Conservation (phyloP, 2,329 filamentous ascomycete genomes). For the Botrytis paeoniae region DNA sequence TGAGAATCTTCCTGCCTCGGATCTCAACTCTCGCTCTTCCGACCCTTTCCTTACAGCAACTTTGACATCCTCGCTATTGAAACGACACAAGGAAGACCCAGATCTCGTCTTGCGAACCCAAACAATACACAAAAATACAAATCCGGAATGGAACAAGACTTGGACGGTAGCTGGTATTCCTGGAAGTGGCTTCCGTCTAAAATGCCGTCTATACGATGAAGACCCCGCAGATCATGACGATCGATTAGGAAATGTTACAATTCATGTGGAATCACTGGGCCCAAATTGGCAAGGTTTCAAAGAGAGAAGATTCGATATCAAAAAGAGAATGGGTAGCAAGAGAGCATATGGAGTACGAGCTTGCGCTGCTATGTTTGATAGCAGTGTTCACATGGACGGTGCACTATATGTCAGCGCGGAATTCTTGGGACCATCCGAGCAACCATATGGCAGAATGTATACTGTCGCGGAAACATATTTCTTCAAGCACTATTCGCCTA, state of each 20-base stretch:
- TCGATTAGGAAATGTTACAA: constrained; percentile 78
- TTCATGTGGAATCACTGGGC: constrained; percentile 58
- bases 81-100: constrained; percentile 83
- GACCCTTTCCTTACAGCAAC: constrained; percentile 81
- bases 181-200: constrained; percentile 74
- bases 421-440: constrained; percentile 72
- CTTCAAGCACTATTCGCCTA: constrained; percentile 82
- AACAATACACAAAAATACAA: constrained; percentile 67
- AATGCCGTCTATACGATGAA: constrained; percentile 86
- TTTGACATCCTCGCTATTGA: constrained; percentile 63
- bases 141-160: constrained; percentile 78
- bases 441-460: constrained; percentile 66
- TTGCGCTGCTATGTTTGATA: constrained; percentile 60
- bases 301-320: constrained; percentile 64
- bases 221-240: constrained; percentile 85
- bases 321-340: constrained; percentile 84
- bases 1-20: constrained; percentile 75
- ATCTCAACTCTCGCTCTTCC: constrained; percentile 72
- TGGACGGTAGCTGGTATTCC: constrained; percentile 91
- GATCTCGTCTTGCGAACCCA: constrained; percentile 69
- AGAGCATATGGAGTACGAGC: constrained; percentile 76
- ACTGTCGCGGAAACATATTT: constrained; percentile 74
- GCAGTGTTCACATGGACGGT: constrained; percentile 65
- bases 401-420: constrained; percentile 70
- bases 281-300: constrained; percentile 68